Base-by-base conservation (phyloP, 2,329 filamentous ascomycete species). In the Penicillium vulpinum region DNA sequence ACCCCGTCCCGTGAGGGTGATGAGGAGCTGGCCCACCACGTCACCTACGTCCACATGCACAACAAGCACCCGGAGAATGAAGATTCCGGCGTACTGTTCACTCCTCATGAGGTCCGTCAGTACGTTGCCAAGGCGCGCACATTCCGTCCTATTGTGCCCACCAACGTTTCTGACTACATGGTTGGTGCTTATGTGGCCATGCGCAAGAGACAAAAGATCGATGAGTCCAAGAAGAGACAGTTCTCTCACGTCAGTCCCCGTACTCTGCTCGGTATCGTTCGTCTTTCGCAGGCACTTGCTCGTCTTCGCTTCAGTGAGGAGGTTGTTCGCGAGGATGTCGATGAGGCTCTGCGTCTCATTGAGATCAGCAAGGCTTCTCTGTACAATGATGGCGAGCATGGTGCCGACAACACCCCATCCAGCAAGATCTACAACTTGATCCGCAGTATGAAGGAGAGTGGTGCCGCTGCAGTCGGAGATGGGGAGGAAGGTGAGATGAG, bases 41-140 rank as follows among this genome's bases (percentile, higher is more conserved):
- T 99, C 63, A 89, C 94, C 31, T 90, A 92, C 71, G 94, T 99
- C 48, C 94, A 99, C 80, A 99, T 97, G 89, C 87, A 97, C 81
- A 94, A 89, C 78, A 87, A 86, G 54, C 94, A 99, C 74, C 94
- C 94, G 0, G 91, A 96, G 65, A 83, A 85, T n/a, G 80, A 80
- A 48, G 79, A 83, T 36, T 77, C 80, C 50, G 83, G 83, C 15
- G 81, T 94, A n/a, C 85, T 97, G 65, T 97, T 99, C 78, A 87
- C 87, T 2, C 94, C 94, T 0, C 86, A 92, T 64, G 94, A 99
- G 77, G 93, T 99, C 49, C 90, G 94, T 54, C 92, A 96, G 66
- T 99, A 96, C 80, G 90, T 99, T 58, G 93, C 94, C 11, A 90
- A 93, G 70, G 94, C 94, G 2, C 88, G 94, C 51, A 91, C 89